These are phyloP conservation scores for Penicillium canariense DNA, from an alignment of 495 filamentous ascomycete species.

Conservation along the genomic window DNA sequence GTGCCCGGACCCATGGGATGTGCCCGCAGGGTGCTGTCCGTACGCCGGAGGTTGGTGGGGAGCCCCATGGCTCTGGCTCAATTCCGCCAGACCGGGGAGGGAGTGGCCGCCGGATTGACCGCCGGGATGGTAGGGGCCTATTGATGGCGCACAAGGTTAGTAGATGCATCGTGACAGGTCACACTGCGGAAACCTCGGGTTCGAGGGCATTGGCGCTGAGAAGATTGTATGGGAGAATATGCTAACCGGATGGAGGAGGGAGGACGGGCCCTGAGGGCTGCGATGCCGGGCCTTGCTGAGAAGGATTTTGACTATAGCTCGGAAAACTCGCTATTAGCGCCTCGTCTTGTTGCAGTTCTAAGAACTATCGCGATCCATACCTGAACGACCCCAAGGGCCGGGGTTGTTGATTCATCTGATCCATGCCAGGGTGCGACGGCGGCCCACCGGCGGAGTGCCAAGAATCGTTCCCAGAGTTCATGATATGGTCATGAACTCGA, in stretches of 20 bases:
- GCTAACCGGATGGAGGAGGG: slow-evolving; percentile 50
- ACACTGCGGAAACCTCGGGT: neutral
- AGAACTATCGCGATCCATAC: slow-evolving; percentile 24
- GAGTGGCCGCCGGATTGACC: slow-evolving; percentile 49
- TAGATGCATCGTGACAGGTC: neutral
- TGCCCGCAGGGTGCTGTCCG: slow-evolving; percentile 41
- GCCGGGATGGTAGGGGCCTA: slow-evolving; percentile 44
- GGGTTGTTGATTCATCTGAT: slow-evolving; percentile 47
- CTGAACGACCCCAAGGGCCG: slow-evolving; percentile 46
- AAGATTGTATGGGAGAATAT: slow-evolving; percentile 5
- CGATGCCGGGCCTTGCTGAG: slow-evolving; percentile 46
- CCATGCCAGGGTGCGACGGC: slow-evolving; percentile 46
- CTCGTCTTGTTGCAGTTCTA: neutral
- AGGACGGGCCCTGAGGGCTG: slow-evolving; percentile 51
- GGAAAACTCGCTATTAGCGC: slow-evolving; percentile 16
- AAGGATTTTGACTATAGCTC: slow-evolving; percentile 41
- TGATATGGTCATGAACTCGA: slow-evolving; percentile 31
- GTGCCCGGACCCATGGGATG: slow-evolving; percentile 46
- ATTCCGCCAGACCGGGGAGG: slow-evolving; percentile 50
- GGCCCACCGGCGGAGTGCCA: slow-evolving; percentile 46
- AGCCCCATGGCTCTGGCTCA: slow-evolving; percentile 50
- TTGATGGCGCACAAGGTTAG: slow-evolving; percentile 25
- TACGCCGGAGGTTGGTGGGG: slow-evolving; percentile 50
- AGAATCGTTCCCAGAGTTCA: slow-evolving; percentile 50
- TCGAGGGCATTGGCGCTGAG: neutral